phyloP scores from a whole-genome alignment of 2,329 filamentous ascomycete genomes.

The Rhinocladiella mackenziei region DNA sequence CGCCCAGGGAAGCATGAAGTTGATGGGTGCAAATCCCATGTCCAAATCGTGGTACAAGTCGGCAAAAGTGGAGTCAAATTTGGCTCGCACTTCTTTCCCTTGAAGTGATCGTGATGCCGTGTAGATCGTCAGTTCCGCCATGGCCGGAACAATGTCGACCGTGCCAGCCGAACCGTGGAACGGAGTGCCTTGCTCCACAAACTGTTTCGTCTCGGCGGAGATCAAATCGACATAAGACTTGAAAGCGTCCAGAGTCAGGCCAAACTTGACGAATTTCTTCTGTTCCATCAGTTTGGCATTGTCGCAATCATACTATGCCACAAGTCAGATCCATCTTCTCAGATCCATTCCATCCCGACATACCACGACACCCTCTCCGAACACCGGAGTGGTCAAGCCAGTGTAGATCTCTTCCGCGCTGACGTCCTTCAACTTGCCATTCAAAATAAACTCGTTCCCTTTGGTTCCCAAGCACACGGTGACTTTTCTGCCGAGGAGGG shows the following conservation, averaged over 20 bases:
- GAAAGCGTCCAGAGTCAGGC: constrained; percentile 57
- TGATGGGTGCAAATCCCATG: constrained; percentile 73
- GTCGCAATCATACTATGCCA: constrained; percentile 71
- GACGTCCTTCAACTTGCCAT: constrained; percentile 85
- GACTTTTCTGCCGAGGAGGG: constrained; percentile 81
- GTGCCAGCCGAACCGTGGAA: constrained; percentile 58
- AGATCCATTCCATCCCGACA: not conserved
- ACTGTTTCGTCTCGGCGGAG: constrained; percentile 64
- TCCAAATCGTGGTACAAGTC: constrained; percentile 76
- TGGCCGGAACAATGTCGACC: constrained; percentile 61
- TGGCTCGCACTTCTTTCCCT: constrained; percentile 69
- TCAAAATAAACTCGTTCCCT: constrained; percentile 90
- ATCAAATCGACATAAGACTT: constrained; percentile 75
- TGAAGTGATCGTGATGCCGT: constrained; percentile 74
- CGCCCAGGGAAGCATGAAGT: constrained; percentile 76
- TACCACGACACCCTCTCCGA: constrained; percentile 60
- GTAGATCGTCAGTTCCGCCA: constrained; percentile 76
- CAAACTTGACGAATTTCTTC: constrained; percentile 74
- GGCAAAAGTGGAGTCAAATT: constrained; percentile 68
- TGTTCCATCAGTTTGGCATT: constrained; percentile 93
- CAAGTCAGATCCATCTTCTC: constrained; percentile 32
- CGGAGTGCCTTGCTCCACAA: constrained; percentile 50
- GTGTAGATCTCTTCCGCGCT: constrained; percentile 88
- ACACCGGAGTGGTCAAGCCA: constrained; percentile 66
- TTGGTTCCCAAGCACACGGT: constrained; percentile 77